phyloP scores from a whole-genome alignment of 176 grass and related monocot species.

The Oryza meridionalis region DNA sequence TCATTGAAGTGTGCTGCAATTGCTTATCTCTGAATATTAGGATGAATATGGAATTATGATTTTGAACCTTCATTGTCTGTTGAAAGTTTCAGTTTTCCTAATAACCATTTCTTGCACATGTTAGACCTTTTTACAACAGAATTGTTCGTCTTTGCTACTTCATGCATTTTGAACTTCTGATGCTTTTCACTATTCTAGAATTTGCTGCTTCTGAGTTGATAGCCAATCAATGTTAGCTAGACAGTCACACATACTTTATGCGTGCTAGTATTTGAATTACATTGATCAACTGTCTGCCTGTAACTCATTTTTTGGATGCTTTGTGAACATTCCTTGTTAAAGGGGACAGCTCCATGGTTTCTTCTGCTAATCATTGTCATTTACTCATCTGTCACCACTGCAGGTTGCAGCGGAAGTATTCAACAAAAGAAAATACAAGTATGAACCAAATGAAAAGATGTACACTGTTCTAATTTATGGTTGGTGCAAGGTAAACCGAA shows the following conservation, averaged over 20 bases:
- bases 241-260: not conserved
- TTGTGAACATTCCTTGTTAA: not conserved
- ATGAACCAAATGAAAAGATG: slow-evolving; percentile 78
- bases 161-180: not conserved
- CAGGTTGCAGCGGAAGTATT: slow-evolving; percentile 91
- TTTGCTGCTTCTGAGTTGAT: not conserved
- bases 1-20: not conserved
- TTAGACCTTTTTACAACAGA: not conserved
- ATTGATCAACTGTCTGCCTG: not conserved
- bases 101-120: slow-evolving; percentile 8
- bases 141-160: not conserved
- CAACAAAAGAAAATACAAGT: slow-evolving; percentile 94
- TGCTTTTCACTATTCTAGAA: slow-evolving; percentile 17
- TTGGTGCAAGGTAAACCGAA: slow-evolving; percentile 83
- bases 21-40: not conserved
- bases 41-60: not conserved
- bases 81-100: not conserved
- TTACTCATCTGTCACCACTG: slow-evolving; percentile 15
- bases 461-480: slow-evolving; percentile 86
- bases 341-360: not conserved
- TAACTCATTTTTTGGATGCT: slow-evolving; percentile 6
- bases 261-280: slow-evolving; percentile 16
- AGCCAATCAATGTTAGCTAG: slow-evolving; percentile 10
- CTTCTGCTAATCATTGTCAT: not conserved
- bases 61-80: slow-evolving; percentile 6